Evolutionary conservation across 768 basidiomycete species (phyloP), one percentile per base, ranked within the genome.

Genomic region (Russula griseocarnosa): DNA sequence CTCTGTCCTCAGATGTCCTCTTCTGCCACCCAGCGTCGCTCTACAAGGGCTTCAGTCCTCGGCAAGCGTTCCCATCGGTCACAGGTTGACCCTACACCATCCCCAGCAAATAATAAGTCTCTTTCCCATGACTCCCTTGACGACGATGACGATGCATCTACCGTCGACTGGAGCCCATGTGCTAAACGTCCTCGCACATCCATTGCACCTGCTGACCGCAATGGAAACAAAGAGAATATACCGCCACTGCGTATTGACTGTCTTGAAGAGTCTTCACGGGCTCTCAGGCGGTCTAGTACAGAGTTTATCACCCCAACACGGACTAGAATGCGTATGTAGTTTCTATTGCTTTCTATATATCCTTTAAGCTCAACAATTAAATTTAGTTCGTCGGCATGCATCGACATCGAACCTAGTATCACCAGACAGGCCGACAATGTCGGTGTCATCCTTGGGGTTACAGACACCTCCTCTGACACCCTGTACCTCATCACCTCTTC

Each of bases 211-310:
- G 58, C 79, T 22, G 85, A 86, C 65, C 83, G 80, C 47, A 83
- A 85, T 56, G 77, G 79, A 26, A 90, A 90, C 74, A 90, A 90
- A 77, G 88, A 90, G 73, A 90, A 90, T 69, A 79, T 90, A 20
- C 86, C 88, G n/a, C 88, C 88, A 1, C 79, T 81, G 67, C 74
- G 73, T 52, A 66, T 70, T 36, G 78, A 81, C 52, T 65, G 72
- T 14, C 63, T 80, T 67, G 77, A 72, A 49, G 73, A 70, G 46
- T 54, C 67, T 13, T 60, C 78, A 5, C 76, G 83, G 62, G 73
- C 76, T 20, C 69, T 78, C 30, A 73, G 79, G 26, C 75, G 77
- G 10, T 75, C 74, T 9, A 78, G 72, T 46, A 76, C 75, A 16
- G 77, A 73, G 62, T 34, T 66, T 36, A 60, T 70, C 22, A 70